Conservation (phyloP, 441 rosid genomes). For the Arabidopsis lyrata region DNA sequence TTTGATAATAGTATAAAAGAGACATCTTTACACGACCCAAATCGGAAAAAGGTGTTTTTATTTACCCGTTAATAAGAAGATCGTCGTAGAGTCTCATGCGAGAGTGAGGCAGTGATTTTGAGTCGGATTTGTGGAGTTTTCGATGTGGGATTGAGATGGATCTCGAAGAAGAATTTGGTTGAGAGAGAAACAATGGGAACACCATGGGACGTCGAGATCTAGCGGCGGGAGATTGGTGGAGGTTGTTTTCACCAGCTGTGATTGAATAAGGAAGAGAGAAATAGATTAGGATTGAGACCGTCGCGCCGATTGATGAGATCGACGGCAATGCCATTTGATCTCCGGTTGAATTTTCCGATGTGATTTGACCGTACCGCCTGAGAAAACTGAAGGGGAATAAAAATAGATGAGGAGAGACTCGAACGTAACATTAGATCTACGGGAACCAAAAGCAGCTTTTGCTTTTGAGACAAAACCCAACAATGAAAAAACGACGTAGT, state of each 20-base stretch:
- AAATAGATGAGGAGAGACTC: conserved; percentile 15
- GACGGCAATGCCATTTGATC: conserved; percentile 47
- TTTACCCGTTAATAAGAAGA: conserved; percentile 91
- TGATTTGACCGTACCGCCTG: conserved; percentile 7
- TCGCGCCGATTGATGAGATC: conserved; percentile 15
- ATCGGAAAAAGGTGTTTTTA: too few species aligned
- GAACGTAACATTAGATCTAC: conserved; percentile 19
- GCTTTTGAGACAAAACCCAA: conserved; percentile 28
- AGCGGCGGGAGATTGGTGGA: conserved; percentile 39
- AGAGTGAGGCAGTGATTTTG: conserved; percentile 55
- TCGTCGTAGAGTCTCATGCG: conserved; percentile 95
- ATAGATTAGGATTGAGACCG: conserved; percentile 30
- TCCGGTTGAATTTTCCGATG: conserved; percentile 2
- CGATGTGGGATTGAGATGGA: conserved; percentile 50
- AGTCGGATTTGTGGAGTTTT: conserved; percentile 60
- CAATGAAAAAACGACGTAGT: conserved; percentile 34
- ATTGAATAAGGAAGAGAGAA: conserved; percentile 33
- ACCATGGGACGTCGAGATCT: conserved; percentile 60
- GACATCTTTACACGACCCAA: not conserved
- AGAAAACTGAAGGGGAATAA: conserved; percentile 12
- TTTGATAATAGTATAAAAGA: not conserved
- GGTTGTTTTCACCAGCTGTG: conserved; percentile 42
- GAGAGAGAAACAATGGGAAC: conserved; percentile 69
- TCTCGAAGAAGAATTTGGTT: conserved; percentile 47
- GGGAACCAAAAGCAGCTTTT: conserved; percentile 23